phyloP scores from a whole-genome alignment of 106 monocot genomes.

The Narthecium ossifragum region DNA sequence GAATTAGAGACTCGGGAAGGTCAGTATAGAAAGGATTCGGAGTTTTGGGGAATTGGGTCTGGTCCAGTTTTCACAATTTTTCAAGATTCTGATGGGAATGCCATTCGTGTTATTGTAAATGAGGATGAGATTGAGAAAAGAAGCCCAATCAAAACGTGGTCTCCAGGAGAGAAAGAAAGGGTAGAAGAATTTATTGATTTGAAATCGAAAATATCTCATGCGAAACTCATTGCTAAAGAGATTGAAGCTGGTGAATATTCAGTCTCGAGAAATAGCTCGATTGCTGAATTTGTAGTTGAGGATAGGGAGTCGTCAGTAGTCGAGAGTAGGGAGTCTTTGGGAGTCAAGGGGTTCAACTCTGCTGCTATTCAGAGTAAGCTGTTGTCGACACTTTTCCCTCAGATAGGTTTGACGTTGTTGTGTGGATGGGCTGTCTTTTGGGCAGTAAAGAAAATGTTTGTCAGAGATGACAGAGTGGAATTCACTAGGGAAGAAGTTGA shows the following conservation, averaged over 20 bases:
- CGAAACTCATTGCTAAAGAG: conserved; percentile 40
- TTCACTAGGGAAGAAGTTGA: conserved; percentile 45
- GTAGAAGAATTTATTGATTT: conserved; percentile 15
- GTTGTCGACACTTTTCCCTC: conserved; percentile 22
- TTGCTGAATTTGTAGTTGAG: conserved; percentile 36
- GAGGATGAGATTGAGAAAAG: conserved; percentile 50
- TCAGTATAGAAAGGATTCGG: conserved; percentile 46
- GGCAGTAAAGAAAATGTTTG: conserved; percentile 21
- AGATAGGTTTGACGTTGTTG: conserved; percentile 21
- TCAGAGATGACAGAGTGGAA: conserved; percentile 20
- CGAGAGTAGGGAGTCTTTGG: no score
- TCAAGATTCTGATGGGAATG: conserved; percentile 35
- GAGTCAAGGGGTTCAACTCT: conserved; percentile 2
- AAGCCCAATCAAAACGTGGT: conserved; percentile 14
- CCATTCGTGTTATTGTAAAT: conserved; percentile 29
- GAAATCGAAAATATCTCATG: conserved; percentile 27
- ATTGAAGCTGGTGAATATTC: conserved; percentile 29
- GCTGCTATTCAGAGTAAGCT: neutral
- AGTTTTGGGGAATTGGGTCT: conserved; percentile 55
- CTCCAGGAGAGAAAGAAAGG: conserved; percentile 1
- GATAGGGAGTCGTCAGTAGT: conserved; percentile 22
- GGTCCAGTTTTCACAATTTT: conserved; percentile 51
- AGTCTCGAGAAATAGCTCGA: conserved; percentile 35
- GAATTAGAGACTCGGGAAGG: conserved; percentile 55
- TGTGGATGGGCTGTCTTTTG: conserved; percentile 35